Evolutionary conservation across 768 basidiomycete genomes (phyloP).

Genomic region (Austroboletus eburneus): DNA sequence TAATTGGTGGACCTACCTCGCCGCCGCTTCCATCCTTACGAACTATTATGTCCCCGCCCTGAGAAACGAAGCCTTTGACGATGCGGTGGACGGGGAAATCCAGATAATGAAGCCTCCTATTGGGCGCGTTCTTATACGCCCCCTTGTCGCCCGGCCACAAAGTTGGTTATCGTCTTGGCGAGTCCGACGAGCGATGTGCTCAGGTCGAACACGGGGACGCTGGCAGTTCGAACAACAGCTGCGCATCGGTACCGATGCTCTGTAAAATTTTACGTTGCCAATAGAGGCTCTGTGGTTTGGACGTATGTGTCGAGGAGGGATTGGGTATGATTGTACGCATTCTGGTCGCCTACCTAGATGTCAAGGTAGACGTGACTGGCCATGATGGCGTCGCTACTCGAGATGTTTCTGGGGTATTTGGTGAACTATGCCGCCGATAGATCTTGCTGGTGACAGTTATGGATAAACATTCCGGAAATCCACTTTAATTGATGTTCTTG

Average conservation of each 20-base stretch:
- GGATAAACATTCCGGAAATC: no score
- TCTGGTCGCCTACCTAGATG: slow-evolving; percentile 38
- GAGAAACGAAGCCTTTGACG: slow-evolving; percentile 46
- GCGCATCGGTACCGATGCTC: slow-evolving; percentile 28
- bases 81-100: slow-evolving; percentile 44
- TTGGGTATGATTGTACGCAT: slow-evolving; percentile 31
- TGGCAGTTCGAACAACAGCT: slow-evolving; percentile 35
- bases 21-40: slow-evolving; percentile 51
- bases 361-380: slow-evolving; percentile 37
- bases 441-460: no score
- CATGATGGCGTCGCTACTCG: no score
- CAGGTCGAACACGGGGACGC: slow-evolving; percentile 39
- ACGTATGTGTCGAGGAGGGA: slow-evolving; percentile 36
- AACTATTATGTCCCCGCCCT: slow-evolving; percentile 54
- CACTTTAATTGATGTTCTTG: no score
- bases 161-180: slow-evolving; percentile 46
- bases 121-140: slow-evolving; percentile 42
- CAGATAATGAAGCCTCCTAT: slow-evolving; percentile 42
- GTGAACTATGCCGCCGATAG: no score
- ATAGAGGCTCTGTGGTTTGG: slow-evolving; percentile 34
- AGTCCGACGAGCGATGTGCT: slow-evolving; percentile 37
- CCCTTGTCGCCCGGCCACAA: slow-evolving; percentile 44
- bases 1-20: slow-evolving; percentile 36
- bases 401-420: no score
- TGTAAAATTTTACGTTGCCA: slow-evolving; percentile 47